phyloP scores from a whole-genome alignment of 768 basidiomycete genomes.

The Calocybe indica region DNA sequence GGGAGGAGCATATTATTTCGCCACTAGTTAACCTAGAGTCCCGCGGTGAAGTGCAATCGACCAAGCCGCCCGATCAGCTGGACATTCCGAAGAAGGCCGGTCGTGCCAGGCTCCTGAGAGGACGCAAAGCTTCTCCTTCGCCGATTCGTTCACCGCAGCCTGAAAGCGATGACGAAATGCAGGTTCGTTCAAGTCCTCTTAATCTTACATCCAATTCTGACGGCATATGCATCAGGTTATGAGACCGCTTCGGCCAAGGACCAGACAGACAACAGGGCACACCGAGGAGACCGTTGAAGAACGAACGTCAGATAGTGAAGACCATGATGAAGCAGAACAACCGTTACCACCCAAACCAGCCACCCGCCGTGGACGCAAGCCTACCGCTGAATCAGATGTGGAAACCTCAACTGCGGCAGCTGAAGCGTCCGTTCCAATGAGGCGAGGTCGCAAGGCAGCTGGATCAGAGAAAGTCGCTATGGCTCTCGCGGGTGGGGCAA shows the following conservation, averaged over 20 bases:
- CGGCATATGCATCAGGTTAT: no score
- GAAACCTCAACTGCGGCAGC: conserved; percentile 3
- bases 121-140: conserved; percentile 1
- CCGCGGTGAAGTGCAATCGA: neutral
- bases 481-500: no score
- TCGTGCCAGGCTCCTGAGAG: conserved; percentile 6
- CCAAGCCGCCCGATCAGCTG: conserved; percentile 1
- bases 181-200: neutral
- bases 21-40: neutral
- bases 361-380: conserved; percentile 19
- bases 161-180: neutral
- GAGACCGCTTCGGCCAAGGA: no score
- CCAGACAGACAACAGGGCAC: neutral
- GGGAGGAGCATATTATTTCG: conserved; percentile 1
- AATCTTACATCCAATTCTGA: no score
- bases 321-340: neutral
- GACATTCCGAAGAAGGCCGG: neutral
- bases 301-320: neutral
- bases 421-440: conserved; percentile 2
- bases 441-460: conserved; percentile 9
- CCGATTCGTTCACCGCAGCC: neutral
- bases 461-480: neutral
- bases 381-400: conserved; percentile 10
- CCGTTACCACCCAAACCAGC: conserved; percentile 6
- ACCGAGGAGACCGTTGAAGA: neutral